Conservation (phyloP, 2,329 filamentous ascomycete species). For the Penicillium sp. region DNA sequence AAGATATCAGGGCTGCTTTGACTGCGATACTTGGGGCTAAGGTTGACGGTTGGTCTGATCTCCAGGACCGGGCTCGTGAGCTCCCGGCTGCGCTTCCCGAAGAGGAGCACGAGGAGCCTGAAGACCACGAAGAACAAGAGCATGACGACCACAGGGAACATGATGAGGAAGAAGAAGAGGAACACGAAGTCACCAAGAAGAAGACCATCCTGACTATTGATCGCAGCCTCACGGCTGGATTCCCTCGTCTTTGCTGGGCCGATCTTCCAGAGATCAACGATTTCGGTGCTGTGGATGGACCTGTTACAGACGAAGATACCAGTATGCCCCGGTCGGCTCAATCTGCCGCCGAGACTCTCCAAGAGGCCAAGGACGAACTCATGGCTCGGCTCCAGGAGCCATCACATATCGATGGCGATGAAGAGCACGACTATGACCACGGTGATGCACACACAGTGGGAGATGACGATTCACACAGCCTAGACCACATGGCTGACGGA, state of each 20-base stretch:
- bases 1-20: conserved; percentile 45
- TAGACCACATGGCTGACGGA: conserved; percentile 44
- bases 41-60: conserved; percentile 45
- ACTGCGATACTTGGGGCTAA: conserved; percentile 46
- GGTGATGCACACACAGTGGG: conserved; percentile 42
- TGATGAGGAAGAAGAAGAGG: conserved; percentile 18
- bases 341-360: conserved; percentile 50
- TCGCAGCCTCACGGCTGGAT: conserved; percentile 39
- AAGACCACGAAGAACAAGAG: conserved; percentile 15
- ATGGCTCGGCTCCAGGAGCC: conserved; percentile 50
- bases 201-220: conserved; percentile 45
- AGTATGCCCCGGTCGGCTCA: conserved; percentile 48
- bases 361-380: conserved; percentile 51
- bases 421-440: conserved; percentile 38
- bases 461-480: conserved; percentile 44
- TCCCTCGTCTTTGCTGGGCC: conserved; percentile 43
- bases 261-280: conserved; percentile 46
- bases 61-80: conserved; percentile 40
- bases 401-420: conserved; percentile 42
- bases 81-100: conserved; percentile 36
- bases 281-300: conserved; percentile 40
- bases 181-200: conserved; percentile 35
- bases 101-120: conserved; percentile 20
- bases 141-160: conserved; percentile 35
- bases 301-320: conserved; percentile 46